phyloP scores from a whole-genome alignment of 371 early-diverging fungal species.

The Syncephalastrum sp. region DNA sequence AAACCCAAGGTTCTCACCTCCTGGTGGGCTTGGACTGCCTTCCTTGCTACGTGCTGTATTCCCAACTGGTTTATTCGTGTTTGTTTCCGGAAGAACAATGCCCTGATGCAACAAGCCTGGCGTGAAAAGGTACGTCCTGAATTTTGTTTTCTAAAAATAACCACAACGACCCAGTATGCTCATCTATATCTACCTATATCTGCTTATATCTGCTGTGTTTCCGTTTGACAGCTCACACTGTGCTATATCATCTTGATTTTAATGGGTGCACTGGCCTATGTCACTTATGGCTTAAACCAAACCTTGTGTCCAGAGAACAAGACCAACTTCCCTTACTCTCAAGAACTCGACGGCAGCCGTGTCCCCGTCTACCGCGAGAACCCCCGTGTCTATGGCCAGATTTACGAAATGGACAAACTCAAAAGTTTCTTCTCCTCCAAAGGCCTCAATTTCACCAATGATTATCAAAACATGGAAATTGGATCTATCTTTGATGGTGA shows the following conservation, averaged over 20 bases:
- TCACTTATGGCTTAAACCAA: slow-evolving; percentile 65
- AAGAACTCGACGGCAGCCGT: slow-evolving; percentile 20
- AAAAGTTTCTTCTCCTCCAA: slow-evolving; percentile 36
- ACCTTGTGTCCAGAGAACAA: slow-evolving; percentile 46
- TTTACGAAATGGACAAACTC: slow-evolving; percentile 41
- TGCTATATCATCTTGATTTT: slow-evolving; percentile 65
- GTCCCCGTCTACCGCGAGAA: slow-evolving; percentile 36
- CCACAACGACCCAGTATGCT: not conserved
- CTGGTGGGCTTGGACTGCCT: slow-evolving; percentile 56
- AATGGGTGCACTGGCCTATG: slow-evolving; percentile 67
- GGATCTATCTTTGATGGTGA: slow-evolving; percentile 50
- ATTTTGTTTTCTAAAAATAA: slow-evolving; percentile 2
- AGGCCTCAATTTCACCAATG: slow-evolving; percentile 42
- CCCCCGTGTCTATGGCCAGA: slow-evolving; percentile 49
- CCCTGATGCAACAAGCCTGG: slow-evolving; percentile 65
- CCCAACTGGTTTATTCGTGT: slow-evolving; percentile 52
- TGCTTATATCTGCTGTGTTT: not conserved
- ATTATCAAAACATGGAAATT: slow-evolving; percentile 52
- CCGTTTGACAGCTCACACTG: slow-evolving; percentile 50
- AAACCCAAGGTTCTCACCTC: slow-evolving; percentile 49
- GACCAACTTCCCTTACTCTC: slow-evolving; percentile 30
- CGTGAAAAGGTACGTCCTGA: slow-evolving; percentile 57
- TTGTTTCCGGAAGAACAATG: slow-evolving; percentile 42
- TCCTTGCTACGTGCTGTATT: slow-evolving; percentile 55
- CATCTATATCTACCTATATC: slow-evolving; percentile 1